These are phyloP conservation scores for Chalciporus sp. DNA, from an alignment of 1,284 basidiomycete species.

Conservation along the genomic window DNA sequence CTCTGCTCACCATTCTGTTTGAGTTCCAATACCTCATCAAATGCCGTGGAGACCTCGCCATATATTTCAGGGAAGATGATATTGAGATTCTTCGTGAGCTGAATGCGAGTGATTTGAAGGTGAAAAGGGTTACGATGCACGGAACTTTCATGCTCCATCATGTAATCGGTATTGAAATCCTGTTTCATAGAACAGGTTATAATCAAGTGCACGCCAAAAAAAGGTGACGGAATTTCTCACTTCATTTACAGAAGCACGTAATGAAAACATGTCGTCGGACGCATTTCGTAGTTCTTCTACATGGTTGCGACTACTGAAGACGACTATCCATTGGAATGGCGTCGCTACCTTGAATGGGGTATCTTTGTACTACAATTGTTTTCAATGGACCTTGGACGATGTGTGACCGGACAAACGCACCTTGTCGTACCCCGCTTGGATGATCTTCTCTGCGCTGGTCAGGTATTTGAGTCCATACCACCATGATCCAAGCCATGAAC, in stretches of 20 bases:
- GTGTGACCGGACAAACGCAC: not conserved
- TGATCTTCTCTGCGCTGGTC: not conserved
- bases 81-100: slow-evolving; percentile 35
- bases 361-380: slow-evolving; percentile 33
- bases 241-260: slow-evolving; percentile 35
- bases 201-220: not conserved
- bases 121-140: slow-evolving; percentile 33
- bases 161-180: slow-evolving; percentile 29
- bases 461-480: slow-evolving; percentile 8
- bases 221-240: slow-evolving; percentile 23
- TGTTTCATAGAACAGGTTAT: not conserved
- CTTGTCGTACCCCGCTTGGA: slow-evolving; percentile 25
- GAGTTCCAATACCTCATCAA: slow-evolving; percentile 29
- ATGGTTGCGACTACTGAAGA: too few species aligned
- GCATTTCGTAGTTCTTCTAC: too few species aligned
- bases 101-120: slow-evolving; percentile 19
- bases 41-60: slow-evolving; percentile 36
- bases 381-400: not conserved
- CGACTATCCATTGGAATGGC: not conserved
- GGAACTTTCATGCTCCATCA: slow-evolving; percentile 16
- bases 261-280: slow-evolving; percentile 32
- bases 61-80: slow-evolving; percentile 28
- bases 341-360: slow-evolving; percentile 44
- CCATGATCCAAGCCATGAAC: slow-evolving; percentile 16
- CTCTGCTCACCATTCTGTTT: slow-evolving; percentile 18